Evolutionary conservation across 176 grass and related monocot genomes (phyloP), one percentile per base, ranked within the genome.

Genomic region (Oryza officinalis): DNA sequence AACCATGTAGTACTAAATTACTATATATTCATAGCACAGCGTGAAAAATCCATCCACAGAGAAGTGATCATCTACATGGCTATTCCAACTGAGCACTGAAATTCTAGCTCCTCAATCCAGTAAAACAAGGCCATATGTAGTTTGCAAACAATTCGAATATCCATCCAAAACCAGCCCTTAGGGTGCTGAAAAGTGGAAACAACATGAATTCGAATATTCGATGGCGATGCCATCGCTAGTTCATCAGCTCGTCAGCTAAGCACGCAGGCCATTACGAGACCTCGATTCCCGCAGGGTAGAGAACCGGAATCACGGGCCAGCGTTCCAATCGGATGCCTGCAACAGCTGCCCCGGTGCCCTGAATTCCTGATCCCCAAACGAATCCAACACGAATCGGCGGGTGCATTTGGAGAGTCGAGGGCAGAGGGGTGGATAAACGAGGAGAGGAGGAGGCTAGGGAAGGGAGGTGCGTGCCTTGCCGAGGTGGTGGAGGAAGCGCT

Each of bases 401-500:
- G 50, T 27, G 14, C 47, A 69, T 81, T 75, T 33, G 32, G 32
- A 33, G 32, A 35, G 37, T 6, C 30, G 63, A 64, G n/a, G 27
- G 75, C 37, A 30, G 28, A 80, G 30, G 28, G 20, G 8, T 22
- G n/a, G 22, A 61, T 4, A 35, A 35, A 35, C 5, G 33, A 35
- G 33, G 33, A 5, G 50, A 54, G 50, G 50, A 54, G 50, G 14
- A 27, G 23, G 4, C 11, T 45, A 10, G 27, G 46, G 18, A 33
- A 33, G 0, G 49, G 41, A 3, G 27, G 10, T 3, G 54, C 74
- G 73, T 31, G 72, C 92, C 92, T 96, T 96, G 87, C 93, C 93
- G n/a, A 99, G 93, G 87, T 66, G 78, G 79, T 94, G 88, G 83
- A 99, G 89, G 80, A 87, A 76, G 27, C 96, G 89, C 91, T 96